phyloP scores from a whole-genome alignment of 352 stramenopile species.

The Globisporangium spiculum region DNA sequence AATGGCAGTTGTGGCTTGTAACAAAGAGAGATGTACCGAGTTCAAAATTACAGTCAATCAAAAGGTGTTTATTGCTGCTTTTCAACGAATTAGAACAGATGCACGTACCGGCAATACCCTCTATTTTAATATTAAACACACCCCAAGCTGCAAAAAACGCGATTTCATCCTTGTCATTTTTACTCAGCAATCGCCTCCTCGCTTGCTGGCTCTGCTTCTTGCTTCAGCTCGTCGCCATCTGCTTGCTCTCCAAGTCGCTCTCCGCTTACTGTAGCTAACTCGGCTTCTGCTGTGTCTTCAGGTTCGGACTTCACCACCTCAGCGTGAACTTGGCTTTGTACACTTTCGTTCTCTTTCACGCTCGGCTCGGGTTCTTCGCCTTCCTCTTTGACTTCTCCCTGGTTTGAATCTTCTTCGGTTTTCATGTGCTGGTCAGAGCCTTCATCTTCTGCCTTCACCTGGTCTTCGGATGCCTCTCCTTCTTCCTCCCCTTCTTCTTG shows the following conservation, averaged over 20 bases:
- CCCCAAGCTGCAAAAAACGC: not conserved
- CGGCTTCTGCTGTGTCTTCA: not conserved
- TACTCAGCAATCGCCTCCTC: not conserved
- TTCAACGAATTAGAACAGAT: not conserved
- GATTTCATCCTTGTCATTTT: not conserved
- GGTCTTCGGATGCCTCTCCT: not conserved
- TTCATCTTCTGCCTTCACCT: not conserved
- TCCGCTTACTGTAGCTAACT: not conserved
- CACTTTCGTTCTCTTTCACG: not conserved
- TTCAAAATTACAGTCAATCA: not conserved
- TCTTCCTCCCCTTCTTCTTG: not conserved
- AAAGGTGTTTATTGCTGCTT: not conserved
- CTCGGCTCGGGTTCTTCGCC: not conserved
- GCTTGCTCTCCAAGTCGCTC: not conserved
- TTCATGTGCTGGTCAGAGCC: not conserved
- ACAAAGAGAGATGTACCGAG: not conserved
- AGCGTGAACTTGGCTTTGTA: not conserved
- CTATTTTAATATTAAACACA: not conserved
- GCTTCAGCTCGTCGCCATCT: not conserved
- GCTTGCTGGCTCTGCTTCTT: not conserved
- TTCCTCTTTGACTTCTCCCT: not conserved
- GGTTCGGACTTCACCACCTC: not conserved
- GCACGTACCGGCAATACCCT: not conserved
- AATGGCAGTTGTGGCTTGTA: not conserved
- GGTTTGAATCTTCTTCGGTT: not conserved